Evolutionary conservation across 441 rosid genomes (phyloP).

Genomic region (Manihot esculenta): DNA sequence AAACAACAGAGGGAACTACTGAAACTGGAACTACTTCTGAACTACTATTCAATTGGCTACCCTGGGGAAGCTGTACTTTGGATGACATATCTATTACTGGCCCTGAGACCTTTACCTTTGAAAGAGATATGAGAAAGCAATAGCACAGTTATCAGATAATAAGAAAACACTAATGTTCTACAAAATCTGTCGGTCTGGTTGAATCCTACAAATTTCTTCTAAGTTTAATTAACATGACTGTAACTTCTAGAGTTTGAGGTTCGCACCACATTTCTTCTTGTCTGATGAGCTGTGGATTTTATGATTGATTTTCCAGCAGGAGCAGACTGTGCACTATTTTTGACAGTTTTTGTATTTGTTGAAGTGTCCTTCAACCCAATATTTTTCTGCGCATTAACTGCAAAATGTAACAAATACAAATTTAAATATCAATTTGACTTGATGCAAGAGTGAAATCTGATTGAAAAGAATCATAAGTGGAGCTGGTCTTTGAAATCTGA

Average conservation of each 20-base stretch:
- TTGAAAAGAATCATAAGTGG: background rate
- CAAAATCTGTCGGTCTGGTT: slow-evolving; percentile 18
- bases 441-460: background rate
- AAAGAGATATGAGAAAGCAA: slow-evolving; percentile 8
- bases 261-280: slow-evolving; percentile 64
- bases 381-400: slow-evolving; percentile 45
- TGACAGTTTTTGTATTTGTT: slow-evolving; percentile 30
- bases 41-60: slow-evolving; percentile 31
- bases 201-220: slow-evolving; percentile 15
- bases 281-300: slow-evolving; percentile 48
- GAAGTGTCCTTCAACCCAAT: slow-evolving; percentile 37
- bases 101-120: slow-evolving; percentile 39
- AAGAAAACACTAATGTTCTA: background rate
- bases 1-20: slow-evolving; percentile 30
- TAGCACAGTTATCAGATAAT: background rate
- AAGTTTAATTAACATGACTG: slow-evolving; percentile 18
- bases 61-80: slow-evolving; percentile 30
- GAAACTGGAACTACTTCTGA: slow-evolving; percentile 36
- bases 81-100: slow-evolving; percentile 36
- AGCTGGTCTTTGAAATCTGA: background rate
- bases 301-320: slow-evolving; percentile 37
- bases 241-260: slow-evolving; percentile 13
- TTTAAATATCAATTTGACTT: slow-evolving; percentile 14
- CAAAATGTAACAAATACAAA: slow-evolving; percentile 27
- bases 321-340: slow-evolving; percentile 42